Base-by-base conservation (phyloP, 1,284 basidiomycete species). In the Microbotryum violaceum region DNA sequence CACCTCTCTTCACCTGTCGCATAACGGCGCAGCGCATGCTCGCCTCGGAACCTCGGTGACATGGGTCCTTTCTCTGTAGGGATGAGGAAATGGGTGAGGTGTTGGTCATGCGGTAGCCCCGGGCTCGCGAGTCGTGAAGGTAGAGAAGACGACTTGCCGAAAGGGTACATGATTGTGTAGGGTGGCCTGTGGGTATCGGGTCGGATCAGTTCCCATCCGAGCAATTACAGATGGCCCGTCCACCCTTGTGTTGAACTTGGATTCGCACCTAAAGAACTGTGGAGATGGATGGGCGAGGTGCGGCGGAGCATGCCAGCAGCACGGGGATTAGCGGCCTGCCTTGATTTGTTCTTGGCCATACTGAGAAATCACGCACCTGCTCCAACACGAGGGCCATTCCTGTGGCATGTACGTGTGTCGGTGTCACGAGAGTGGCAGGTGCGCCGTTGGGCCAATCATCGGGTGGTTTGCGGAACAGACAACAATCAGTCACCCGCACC, bases 1-100 rank as follows among this genome's bases (percentile, higher is more conserved):
- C 96, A 99, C 58, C 96, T 85, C 78, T 99, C 96, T 80, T 99
- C 96, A 46, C 96, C 96, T 67, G 89, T 94, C 21, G 96, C 92
- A 78, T 99, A 99, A 74, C 96, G 82, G 64, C 96, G 85, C 68
- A 99, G 79, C n/a, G 96, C 96, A 77, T 99, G 96, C 78, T 99
- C 96, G 62, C 96, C 96, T 75, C 96, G 86, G 83, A 99, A 99
- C 67, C 96, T 89, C 49, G 96, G 93, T 48, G 91, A 96, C 60
- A 98, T 78, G 47, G 96, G 96, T 23, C 96, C 96, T 78, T 98
- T 98, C 79, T 99, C 96, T 68, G 60, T 18, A 7, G 18, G 4
- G 37, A 51, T 68, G 68, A 9, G 69, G 64, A 62, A 31, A 31
- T 31, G 1, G n/a, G 51, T 33, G 51, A 33, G 18, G 25, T 7